Conservation (phyloP, 2,329 filamentous ascomycete genomes). For the Metarhizium rileyi region DNA sequence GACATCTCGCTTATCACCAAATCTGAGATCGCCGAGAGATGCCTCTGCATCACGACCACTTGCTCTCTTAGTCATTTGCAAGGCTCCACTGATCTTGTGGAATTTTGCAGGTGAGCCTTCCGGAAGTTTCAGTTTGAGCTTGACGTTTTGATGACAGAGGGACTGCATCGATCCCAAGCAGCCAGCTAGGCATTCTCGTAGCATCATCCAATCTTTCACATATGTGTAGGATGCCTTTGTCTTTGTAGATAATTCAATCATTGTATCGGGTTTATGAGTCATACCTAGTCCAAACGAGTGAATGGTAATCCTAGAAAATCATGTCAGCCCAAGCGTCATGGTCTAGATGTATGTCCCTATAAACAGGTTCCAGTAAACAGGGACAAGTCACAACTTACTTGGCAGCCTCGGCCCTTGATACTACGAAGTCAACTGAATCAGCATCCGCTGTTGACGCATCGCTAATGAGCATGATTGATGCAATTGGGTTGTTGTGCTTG, state of each 20-base stretch:
- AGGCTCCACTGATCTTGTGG: conserved; percentile 92
- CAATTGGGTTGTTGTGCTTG: conserved; percentile 89
- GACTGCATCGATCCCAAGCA: conserved; percentile 88
- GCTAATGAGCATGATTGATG: conserved; percentile 92
- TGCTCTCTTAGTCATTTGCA: conserved; percentile 93
- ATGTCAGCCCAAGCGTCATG: background rate
- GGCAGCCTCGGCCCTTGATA: conserved; percentile 90
- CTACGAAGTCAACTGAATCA: conserved; percentile 95
- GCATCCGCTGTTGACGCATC: conserved; percentile 91
- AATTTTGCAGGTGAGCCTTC: conserved; percentile 97
- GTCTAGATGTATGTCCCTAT: background rate
- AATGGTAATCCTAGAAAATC: conserved; percentile 68
- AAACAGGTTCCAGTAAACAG: no score
- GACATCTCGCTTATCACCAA: conserved; percentile 90
- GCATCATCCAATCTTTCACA: conserved; percentile 99
- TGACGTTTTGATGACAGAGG: conserved; percentile 96
- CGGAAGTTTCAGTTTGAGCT: conserved; percentile 84
- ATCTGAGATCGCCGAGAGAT: conserved; percentile 80
- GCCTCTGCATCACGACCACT: conserved; percentile 92
- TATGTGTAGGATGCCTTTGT: conserved; percentile 98
- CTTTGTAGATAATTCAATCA: conserved; percentile 92
- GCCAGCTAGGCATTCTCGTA: conserved; percentile 88
- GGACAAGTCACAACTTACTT: conserved; percentile 52
- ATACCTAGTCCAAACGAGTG: conserved; percentile 94
- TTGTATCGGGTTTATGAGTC: conserved; percentile 96